phyloP scores from a whole-genome alignment of 139 green algal genomes.

The Tetratostichococcus sp. region DNA sequence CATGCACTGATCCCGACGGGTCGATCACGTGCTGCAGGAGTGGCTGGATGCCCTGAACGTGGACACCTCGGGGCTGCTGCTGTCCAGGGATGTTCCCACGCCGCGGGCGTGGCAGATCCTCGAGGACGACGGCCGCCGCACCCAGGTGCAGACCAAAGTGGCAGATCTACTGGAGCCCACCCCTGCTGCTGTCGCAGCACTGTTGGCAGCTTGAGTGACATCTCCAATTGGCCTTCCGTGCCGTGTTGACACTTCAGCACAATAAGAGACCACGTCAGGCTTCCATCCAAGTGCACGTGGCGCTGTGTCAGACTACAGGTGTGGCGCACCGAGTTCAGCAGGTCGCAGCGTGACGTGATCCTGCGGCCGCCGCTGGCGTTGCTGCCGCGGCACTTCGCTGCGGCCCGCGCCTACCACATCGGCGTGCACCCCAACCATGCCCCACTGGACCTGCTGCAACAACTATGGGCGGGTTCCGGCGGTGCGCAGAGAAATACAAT shows the following conservation, averaged over 20 bases:
- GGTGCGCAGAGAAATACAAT: too few relatives aligned
- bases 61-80: conserved; percentile 34
- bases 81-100: conserved; percentile 17
- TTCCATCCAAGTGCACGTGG: too few relatives aligned
- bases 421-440: conserved; percentile 47
- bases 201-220: too few relatives aligned
- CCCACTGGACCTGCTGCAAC: conserved; percentile 20
- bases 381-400: conserved; percentile 34
- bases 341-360: conserved; percentile 42
- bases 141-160: conserved; percentile 48
- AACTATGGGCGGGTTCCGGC: conserved; percentile 19
- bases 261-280: too few relatives aligned
- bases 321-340: conserved; percentile 40
- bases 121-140: conserved; percentile 50
- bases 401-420: conserved; percentile 39
- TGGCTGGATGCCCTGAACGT: conserved; percentile 35
- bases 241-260: not conserved
- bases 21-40: not conserved
- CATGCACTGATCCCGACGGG: too few relatives aligned
- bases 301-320: conserved; percentile 28
- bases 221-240: too few relatives aligned
- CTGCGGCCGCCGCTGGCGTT: conserved; percentile 39
- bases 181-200: too few relatives aligned
- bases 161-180: too few relatives aligned
- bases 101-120: conserved; percentile 65